Evolutionary conservation across 1,284 basidiomycete species (phyloP), one percentile per base, ranked within the genome.

Genomic region (Boletellus deceptivus): DNA sequence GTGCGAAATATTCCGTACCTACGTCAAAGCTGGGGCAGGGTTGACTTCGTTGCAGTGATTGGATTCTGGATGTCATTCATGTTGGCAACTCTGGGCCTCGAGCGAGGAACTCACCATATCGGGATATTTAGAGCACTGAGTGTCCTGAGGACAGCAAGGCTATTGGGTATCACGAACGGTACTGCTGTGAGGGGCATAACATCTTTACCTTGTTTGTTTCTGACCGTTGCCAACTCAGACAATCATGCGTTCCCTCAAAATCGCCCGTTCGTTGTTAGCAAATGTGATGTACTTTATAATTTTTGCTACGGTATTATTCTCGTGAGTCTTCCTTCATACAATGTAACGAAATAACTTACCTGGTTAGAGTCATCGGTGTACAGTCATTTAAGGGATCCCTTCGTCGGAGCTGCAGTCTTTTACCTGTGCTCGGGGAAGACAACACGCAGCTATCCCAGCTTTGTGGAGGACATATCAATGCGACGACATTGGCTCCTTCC

Each of bases 201-300:
- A 22, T 38, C 24, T 27, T 18, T 10, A 4, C 42, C 31, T 25
- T 24, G 14, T 14, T 17, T 8, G n/a, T 31, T 37, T 33, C 49
- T 53, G 39, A 62, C 9, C 49, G 14, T 3, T 50, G 22, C 14
- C 36, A 24, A 22, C 45, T 29, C 57, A 91, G 84, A 98, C 94
- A 0, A 98, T 99, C 63, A 86, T 98, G 75, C 87, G 86, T 53
- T 95, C 92, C 10, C 75, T 99, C 55, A 99, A 99, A 72, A 86
- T 83, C 1, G 94, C 96, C 0, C 82, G 87, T 16, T 94, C 95
- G 1, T 75, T 98, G 18, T 79, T 99, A 17, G 83, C 91, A 17
- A 90, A 87, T 57, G 95, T 98, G 6, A 80, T 91, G 1, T 91
- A 91, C 67, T 98, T 98, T 65, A 89, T 96, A 22, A 59, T 93